Conservation (phyloP, 2,329 filamentous ascomycete species). For the Dothiorella sarmentorum region DNA sequence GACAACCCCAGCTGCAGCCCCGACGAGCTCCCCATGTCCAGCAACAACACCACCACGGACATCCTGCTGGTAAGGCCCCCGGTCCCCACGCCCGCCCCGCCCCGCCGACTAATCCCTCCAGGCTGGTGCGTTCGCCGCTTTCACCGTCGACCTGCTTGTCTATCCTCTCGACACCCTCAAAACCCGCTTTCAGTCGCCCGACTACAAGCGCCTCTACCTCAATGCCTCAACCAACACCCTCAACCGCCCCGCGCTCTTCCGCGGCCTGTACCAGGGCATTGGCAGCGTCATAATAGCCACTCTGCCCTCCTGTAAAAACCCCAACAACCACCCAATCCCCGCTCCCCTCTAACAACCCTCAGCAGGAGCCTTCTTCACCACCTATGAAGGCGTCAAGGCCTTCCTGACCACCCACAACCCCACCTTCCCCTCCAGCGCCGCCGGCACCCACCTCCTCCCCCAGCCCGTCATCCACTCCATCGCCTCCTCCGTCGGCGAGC, state of each 20-base stretch:
- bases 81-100: not conserved
- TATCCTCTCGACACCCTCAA: slow-evolving; percentile 90
- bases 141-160: slow-evolving; percentile 79
- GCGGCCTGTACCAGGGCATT: slow-evolving; percentile 81
- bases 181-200: slow-evolving; percentile 75
- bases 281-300: slow-evolving; percentile 83
- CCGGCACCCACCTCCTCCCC: slow-evolving; percentile 50
- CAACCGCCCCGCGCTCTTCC: slow-evolving; percentile 57
- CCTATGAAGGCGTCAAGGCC: slow-evolving; percentile 74
- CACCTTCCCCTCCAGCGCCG: slow-evolving; percentile 25
- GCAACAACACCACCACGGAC: slow-evolving; percentile 51
- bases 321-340: not conserved
- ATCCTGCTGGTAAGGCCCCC: slow-evolving; percentile 54
- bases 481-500: slow-evolving; percentile 73
- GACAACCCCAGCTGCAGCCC: not conserved
- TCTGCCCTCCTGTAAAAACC: slow-evolving; percentile 68
- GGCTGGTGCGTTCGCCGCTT: slow-evolving; percentile 82
- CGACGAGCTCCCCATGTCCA: slow-evolving; percentile 27
- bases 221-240: slow-evolving; percentile 54
- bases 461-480: slow-evolving; percentile 67
- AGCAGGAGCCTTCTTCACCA: slow-evolving; percentile 87
- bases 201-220: slow-evolving; percentile 66
- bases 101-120: slow-evolving; percentile 34
- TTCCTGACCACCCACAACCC: slow-evolving; percentile 54
- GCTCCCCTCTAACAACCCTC: not conserved